These are phyloP conservation scores for Euphrasia confusa DNA, from an alignment of 257 asterid species.

Conservation along the genomic window DNA sequence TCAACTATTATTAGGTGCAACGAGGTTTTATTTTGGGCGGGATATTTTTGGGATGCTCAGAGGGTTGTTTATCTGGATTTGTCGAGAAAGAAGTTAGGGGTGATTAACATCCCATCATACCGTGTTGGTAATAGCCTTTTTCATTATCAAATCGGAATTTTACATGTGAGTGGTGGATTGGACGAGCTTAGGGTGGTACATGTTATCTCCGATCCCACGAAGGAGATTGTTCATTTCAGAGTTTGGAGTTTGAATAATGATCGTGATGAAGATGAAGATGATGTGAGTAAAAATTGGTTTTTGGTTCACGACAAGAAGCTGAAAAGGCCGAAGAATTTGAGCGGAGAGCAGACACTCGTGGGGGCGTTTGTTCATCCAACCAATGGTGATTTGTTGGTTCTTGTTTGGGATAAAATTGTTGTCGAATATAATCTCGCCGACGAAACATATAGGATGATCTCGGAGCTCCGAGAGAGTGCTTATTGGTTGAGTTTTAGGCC, in stretches of 20 bases:
- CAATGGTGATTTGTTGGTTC: background rate
- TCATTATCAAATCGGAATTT: background rate
- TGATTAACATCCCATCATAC: background rate
- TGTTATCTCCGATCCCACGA: background rate
- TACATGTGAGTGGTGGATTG: background rate
- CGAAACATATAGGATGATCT: background rate
- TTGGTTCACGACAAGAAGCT: background rate
- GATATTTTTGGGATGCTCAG: background rate
- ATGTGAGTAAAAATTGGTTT: background rate
- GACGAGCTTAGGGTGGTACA: background rate
- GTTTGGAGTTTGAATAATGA: background rate
- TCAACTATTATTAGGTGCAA: background rate
- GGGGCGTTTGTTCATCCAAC: background rate
- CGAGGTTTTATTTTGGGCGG: background rate
- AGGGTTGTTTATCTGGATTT: background rate
- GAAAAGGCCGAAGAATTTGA: background rate
- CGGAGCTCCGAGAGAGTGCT: background rate
- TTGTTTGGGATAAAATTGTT: background rate
- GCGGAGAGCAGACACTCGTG: too few relatives aligned
- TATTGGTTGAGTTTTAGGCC: too few relatives aligned
- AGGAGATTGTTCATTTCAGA: background rate
- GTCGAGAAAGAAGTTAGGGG: background rate
- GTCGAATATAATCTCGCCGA: background rate
- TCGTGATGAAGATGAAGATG: background rate
- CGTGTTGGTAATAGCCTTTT: too few relatives aligned